Percentiles rank a stretch among this genome's conserved stretches.
Conservation (phyloP, 2,329 filamentous ascomycete species). For the Mycosphaerella sp. region DNA sequence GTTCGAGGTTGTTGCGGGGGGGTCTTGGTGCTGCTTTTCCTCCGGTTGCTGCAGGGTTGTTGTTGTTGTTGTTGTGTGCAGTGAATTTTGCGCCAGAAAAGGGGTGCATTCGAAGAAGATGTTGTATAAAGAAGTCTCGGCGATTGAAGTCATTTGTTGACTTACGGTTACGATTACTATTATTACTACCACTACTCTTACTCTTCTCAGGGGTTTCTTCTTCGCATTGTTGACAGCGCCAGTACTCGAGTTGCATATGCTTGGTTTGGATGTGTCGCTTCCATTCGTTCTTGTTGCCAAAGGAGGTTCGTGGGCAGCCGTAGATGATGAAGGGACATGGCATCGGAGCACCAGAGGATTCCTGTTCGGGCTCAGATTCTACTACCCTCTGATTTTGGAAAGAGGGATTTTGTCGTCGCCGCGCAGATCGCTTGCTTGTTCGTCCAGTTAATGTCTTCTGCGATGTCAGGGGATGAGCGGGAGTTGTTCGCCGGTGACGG, state of each 20-base stretch:
- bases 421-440: constrained; percentile 16
- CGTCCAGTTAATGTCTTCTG: background rate
- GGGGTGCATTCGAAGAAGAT: constrained; percentile 78
- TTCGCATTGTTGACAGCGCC: constrained; percentile 65
- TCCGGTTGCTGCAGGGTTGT: constrained; percentile 84
- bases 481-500: constrained; percentile 17
- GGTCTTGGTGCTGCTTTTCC: no score
- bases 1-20: constrained; percentile 15
- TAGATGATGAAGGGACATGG: constrained; percentile 73
- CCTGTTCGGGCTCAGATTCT: constrained; percentile 47
- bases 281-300: constrained; percentile 89
- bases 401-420: constrained; percentile 39
- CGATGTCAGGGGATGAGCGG: constrained; percentile 1
- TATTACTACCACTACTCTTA: no score
- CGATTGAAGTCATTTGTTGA: constrained; percentile 77
- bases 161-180: constrained; percentile 19
- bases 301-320: constrained; percentile 64
- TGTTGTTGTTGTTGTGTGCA: no score
- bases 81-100: constrained; percentile 42
- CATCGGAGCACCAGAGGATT: constrained; percentile 34
- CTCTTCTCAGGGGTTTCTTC: constrained; percentile 11
- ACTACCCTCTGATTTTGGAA: constrained; percentile 75
- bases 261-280: constrained; percentile 80
- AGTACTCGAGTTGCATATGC: constrained; percentile 68
- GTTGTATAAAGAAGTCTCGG: constrained; percentile 87